Conservation (phyloP, 2,329 filamentous ascomycete species). For the Clonostachys chloroleuca region DNA sequence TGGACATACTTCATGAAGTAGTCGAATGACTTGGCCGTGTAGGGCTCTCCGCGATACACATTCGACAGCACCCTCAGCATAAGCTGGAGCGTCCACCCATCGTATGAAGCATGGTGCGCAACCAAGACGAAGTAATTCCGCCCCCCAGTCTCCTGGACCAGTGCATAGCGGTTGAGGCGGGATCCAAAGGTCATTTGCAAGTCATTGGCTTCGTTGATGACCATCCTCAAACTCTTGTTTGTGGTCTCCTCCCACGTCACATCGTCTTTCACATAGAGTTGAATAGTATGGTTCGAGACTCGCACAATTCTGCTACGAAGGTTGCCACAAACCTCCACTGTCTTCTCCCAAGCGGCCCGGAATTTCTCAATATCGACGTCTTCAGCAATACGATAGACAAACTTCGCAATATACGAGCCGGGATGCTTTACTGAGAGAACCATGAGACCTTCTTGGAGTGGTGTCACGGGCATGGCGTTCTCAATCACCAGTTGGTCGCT, state of each 20-base stretch:
- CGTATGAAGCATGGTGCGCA: conserved; percentile 4
- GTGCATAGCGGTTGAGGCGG: conserved; percentile 1
- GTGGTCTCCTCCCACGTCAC: not conserved
- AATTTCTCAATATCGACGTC: conserved; percentile 6
- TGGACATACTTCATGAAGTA: conserved; percentile 34
- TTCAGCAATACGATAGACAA: conserved; percentile 6
- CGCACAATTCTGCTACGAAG: conserved; percentile 11
- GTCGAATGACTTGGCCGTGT: conserved; percentile 18
- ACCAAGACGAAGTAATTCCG: not conserved
- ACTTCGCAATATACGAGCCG: conserved; percentile 10
- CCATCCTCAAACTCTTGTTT: not conserved
- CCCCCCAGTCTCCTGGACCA: not conserved
- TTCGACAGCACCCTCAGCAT: conserved; percentile 8
- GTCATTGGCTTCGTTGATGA: not conserved
- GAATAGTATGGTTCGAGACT: conserved; percentile 1
- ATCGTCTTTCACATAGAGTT: conserved; percentile 4
- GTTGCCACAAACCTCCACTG: conserved; percentile 5
- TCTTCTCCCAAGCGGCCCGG: conserved; percentile 8
- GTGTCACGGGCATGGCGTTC: conserved; percentile 28
- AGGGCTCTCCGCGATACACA: not conserved
- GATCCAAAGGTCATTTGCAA: conserved; percentile 3
- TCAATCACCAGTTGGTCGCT: conserved; percentile 7
- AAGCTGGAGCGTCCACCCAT: not conserved
- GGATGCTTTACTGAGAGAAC: conserved; percentile 12
- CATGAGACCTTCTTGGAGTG: conserved; percentile 31